Evolutionary conservation across 331 rosid genomes (phyloP).

Genomic region (Pyrus hybrid): DNA sequence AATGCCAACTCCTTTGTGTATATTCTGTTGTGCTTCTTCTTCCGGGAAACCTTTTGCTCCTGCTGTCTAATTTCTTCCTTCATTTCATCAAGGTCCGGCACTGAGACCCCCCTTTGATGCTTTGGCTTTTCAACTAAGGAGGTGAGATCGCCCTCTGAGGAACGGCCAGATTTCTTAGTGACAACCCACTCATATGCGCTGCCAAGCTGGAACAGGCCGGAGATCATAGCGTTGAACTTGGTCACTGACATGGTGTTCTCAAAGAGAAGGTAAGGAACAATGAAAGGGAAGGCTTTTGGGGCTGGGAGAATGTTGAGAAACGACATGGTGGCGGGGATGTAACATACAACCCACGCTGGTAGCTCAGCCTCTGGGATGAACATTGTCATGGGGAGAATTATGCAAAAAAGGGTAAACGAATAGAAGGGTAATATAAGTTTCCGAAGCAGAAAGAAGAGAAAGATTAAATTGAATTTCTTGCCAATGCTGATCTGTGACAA

Average conservation of each 20-base stretch:
- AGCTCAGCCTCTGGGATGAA: constrained; percentile 80
- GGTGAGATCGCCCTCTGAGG: constrained; percentile 76
- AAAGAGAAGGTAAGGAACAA: constrained; percentile 87
- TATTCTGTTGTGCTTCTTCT: constrained; percentile 74
- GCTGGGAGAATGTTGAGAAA: constrained; percentile 91
- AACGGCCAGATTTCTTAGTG: constrained; percentile 87
- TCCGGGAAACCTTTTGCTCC: constrained; percentile 35
- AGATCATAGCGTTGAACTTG: constrained; percentile 89
- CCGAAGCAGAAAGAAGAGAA: constrained; percentile 77
- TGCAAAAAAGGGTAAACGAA: constrained; percentile 82
- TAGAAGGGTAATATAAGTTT: constrained; percentile 78
- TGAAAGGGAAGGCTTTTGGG: constrained; percentile 80
- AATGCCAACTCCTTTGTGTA: constrained; percentile 75
- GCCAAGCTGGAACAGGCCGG: constrained; percentile 86
- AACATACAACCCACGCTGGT: constrained; percentile 88
- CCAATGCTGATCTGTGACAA: constrained; percentile 60
- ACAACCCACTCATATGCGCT: constrained; percentile 96
- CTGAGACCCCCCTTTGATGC: constrained; percentile 60
- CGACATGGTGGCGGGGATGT: constrained; percentile 86
- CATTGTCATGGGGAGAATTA: constrained; percentile 94
- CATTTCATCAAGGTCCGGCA: constrained; percentile 55
- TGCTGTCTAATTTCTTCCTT: constrained; percentile 51
- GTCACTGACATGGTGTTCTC: constrained; percentile 96
- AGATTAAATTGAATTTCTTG: constrained; percentile 86
- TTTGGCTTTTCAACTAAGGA: constrained; percentile 53